Evolutionary conservation across 257 asterid genomes (phyloP).

Genomic region (Vinca minor): DNA sequence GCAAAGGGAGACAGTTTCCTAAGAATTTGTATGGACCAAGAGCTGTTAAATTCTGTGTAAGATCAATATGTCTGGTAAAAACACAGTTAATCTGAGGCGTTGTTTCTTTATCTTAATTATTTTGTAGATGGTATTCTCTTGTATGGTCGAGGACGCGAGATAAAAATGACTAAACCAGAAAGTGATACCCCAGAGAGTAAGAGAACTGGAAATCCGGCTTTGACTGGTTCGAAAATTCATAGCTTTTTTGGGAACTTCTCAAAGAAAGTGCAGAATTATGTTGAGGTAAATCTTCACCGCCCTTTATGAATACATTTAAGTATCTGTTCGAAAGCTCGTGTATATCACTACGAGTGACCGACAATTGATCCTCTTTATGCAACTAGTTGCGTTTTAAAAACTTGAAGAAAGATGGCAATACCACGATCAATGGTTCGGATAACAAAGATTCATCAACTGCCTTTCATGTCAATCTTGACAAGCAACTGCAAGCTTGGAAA

Average conservation of each 20-base stretch:
- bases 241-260: conserved; percentile 16
- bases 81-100: background rate
- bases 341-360: background rate
- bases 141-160: background rate
- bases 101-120: background rate
- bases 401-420: conserved; percentile 21
- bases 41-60: background rate
- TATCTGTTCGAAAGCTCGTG: background rate
- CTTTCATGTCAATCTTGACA: conserved; percentile 39
- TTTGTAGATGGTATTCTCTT: conserved; percentile 3
- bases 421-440: conserved; percentile 10
- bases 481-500: conserved; percentile 71
- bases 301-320: background rate
- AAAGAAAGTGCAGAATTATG: conserved; percentile 15
- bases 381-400: conserved; percentile 32
- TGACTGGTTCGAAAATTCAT: conserved; percentile 8
- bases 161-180: conserved; percentile 11
- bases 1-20: background rate
- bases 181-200: background rate
- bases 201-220: background rate
- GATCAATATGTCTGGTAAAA: background rate
- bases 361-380: conserved; percentile 9
- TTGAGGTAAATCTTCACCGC: conserved; percentile 15
- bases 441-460: conserved; percentile 24
- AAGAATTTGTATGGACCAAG: background rate